A percentile compares a stretch with the other conserved stretches of the same genome.
phyloP scores from a whole-genome alignment of 805 yeast genomes.

The Lipomyces oligophaga region DNA sequence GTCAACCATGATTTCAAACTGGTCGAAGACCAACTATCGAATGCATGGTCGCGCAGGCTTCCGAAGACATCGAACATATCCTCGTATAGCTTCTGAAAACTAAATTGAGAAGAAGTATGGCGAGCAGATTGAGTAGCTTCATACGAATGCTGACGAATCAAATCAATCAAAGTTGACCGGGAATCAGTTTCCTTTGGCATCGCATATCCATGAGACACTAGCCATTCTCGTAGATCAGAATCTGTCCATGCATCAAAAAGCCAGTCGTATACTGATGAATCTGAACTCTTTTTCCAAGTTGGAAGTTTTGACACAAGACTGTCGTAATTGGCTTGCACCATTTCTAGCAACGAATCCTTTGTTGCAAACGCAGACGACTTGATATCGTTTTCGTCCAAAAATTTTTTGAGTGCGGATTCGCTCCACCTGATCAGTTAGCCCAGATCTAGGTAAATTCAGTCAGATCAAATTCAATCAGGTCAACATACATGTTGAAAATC shows the following conservation, averaged over 20 bases:
- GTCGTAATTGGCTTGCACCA: constrained; percentile 23
- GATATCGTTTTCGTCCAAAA: constrained; percentile 17
- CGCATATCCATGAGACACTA: constrained; percentile 23
- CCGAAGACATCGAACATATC: constrained; percentile 40
- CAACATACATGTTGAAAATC: constrained; percentile 19
- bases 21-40: constrained; percentile 43
- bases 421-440: too few relatives aligned
- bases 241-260: constrained; percentile 31
- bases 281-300: constrained; percentile 1
- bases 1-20: constrained; percentile 45
- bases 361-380: constrained; percentile 12
- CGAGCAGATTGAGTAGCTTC: constrained; percentile 11
- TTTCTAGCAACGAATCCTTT: constrained; percentile 13
- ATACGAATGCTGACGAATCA: constrained; percentile 17
- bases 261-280: constrained; percentile 24
- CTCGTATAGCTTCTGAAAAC: constrained; percentile 36
- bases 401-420: constrained; percentile 18
- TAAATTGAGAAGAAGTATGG: constrained; percentile 5
- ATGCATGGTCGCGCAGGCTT: constrained; percentile 38
- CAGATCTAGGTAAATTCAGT: neutral
- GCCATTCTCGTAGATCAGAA: constrained; percentile 26
- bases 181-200: constrained; percentile 9
- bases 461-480: constrained; percentile 1
- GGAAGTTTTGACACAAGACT: constrained; percentile 1
- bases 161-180: constrained; percentile 1